Base-by-base conservation (phyloP, 176 grass and related monocot genomes). In the Rhynchospora pubera region DNA sequence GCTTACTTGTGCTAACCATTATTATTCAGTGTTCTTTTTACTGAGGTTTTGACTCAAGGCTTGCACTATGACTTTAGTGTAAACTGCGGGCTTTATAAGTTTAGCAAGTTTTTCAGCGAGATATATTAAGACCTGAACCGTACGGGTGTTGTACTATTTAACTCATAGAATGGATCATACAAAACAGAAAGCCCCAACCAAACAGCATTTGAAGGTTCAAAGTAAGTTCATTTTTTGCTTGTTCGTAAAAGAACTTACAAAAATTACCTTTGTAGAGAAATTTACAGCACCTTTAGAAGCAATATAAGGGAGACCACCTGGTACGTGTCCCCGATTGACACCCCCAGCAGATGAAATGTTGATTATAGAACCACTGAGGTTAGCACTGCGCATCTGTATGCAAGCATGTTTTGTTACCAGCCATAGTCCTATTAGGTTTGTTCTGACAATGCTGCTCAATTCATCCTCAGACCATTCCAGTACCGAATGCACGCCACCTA, bases 341-440 rank as follows among this genome's bases (percentile, higher is more conserved):
- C 95, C 95, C 50, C 57, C 82, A 51, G 87, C 78, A 45, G 90
- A 98, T 7, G 95, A 93, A 75, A 98, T 91, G 57, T 98, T 94
- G 47, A 98, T 85, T 2, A 98, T 77, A 26, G 90, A 93, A 84
- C 90, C 90, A 65, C 88, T 88, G 19, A 88, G 50, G 24, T 94
- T 98, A 28, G 90, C 88, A 69, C 89, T 84, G 5, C 44, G 75
- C 89, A 98, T 98, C 10, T 53, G 87, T 21, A 65, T 85, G 68
- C 95, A 93, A 43, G 94, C 89, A 88, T 93, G 92, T 73, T 98
- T 98, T 18, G 88, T 64, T 3, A 98, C 89, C 0, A 94, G 85
- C 92, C 92, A 98, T 23, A 88, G 50, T 82, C 95, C 92, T 1
- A 87, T 94, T n/a, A 98, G 89, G 77, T 98, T 98, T 51, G 90